phyloP scores from a whole-genome alignment of 1,284 basidiomycete genomes.

The Wallemia mellicola region DNA sequence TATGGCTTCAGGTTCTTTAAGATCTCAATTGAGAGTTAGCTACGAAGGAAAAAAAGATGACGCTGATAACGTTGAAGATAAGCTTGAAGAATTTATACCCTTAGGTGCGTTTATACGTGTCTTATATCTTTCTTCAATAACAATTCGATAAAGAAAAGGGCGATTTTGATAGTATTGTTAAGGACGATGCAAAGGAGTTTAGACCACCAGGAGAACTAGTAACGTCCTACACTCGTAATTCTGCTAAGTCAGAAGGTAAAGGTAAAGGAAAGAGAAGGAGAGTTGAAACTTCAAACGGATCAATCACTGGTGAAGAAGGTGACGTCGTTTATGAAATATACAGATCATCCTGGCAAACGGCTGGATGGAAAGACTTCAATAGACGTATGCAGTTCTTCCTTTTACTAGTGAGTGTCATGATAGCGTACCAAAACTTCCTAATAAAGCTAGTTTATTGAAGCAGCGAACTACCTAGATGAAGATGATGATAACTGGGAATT shows the following conservation, averaged over 20 bases:
- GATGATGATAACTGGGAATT: not conserved
- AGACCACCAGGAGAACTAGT: not conserved
- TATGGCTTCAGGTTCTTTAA: not conserved
- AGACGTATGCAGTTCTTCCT: not conserved
- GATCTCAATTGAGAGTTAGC: not conserved
- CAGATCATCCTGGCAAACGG: not conserved
- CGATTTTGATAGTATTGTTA: not conserved
- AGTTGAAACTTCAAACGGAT: not conserved
- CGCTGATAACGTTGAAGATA: not conserved
- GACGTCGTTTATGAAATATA: not conserved
- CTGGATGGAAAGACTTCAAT: not conserved
- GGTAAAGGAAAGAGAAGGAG: not conserved
- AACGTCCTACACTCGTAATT: not conserved
- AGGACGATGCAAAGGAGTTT: not conserved
- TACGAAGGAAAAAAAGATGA: not conserved
- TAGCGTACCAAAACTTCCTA: not conserved
- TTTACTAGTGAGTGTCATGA: not conserved
- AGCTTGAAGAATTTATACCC: not conserved
- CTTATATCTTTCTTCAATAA: not conserved
- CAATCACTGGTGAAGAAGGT: not conserved
- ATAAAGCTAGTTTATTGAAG: not conserved
- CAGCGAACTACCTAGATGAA: not conserved
- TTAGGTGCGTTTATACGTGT: not conserved
- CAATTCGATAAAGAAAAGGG: not conserved
- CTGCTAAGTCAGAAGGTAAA: not conserved